Evolutionary conservation across 23 red algal genomes (phyloP), one percentile per base, ranked within the genome.

Genomic region (Pyropia yezoensis): DNA sequence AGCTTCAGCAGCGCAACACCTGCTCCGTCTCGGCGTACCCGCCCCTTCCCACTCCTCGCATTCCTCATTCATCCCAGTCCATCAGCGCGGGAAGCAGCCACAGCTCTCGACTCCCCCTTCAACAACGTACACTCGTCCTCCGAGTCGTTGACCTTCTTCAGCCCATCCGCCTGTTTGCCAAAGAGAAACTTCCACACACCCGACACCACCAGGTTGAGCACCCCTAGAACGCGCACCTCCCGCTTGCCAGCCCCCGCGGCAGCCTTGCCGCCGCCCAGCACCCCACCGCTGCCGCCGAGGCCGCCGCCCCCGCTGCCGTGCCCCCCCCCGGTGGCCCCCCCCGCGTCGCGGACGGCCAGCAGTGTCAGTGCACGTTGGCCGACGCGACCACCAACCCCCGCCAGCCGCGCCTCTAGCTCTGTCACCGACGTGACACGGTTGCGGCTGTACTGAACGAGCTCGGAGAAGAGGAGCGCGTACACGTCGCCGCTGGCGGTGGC

Each of bases 111-210:
- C 11, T 8, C 9, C 39, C 39, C 39, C 4, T 27, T 2, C 26
- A 15, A 7, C 26, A 66, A 53, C 88, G 62, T 84, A 91, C 88
- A 95, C 68, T 87, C 81, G 15, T 71, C 64, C n/a, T 95, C 90
- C 11, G 82, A 83, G 60, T 95, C 75, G n/a, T 75, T 69, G 8
- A 95, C 90, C 33, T 95, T 95, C 57, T 88, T 87, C 18, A 95
- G 69, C 29, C 63, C 80, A 29, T 95, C 90, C 9, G 90, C 82
- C 19, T 79, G 74, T 54, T 95, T 95, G 32, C 74, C 83, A 59
- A 82, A 95, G 21, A 95, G 66, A 51, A 95, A 95, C 57, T 67
- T 80, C 90, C 90, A 95, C 27, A 95, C 19, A 1, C 61, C 67
- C 50, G 73, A 50, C 12, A 73, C 70, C 14, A 88, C 75, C 29